These are phyloP conservation scores for Lathyrus oleraceus DNA, from an alignment of 306 rosid genomes.

Conservation along the genomic window DNA sequence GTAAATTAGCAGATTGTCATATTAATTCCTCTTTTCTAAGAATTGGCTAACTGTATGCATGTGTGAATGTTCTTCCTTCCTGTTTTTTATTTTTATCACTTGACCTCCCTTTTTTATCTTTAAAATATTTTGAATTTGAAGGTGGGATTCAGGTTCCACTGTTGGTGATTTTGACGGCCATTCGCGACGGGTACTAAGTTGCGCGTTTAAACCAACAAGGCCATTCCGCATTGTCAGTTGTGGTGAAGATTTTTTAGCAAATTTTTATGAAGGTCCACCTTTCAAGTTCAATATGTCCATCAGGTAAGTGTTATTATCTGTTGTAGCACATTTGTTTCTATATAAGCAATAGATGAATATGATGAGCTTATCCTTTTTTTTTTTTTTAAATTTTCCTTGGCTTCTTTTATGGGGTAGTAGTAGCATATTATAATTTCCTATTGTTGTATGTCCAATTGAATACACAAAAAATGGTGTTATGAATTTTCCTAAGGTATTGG, in stretches of 20 bases:
- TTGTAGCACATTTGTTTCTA: slow-evolving; percentile 10
- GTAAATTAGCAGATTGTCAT: slow-evolving; percentile 4
- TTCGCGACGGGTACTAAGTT: slow-evolving; percentile 83
- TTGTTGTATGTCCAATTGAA: background rate
- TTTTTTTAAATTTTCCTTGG: background rate
- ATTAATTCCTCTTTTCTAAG: slow-evolving; percentile 4
- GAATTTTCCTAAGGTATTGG: background rate
- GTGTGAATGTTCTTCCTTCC: slow-evolving; percentile 12
- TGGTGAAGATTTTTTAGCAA: slow-evolving; percentile 90
- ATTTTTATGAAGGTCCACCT: slow-evolving; percentile 95
- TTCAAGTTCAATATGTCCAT: slow-evolving; percentile 81
- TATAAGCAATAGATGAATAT: background rate
- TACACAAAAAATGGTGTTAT: background rate
- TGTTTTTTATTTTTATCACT: background rate
- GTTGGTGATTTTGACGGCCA: slow-evolving; percentile 99
- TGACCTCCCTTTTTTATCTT: slow-evolving; percentile 6
- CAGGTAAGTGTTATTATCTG: slow-evolving; percentile 54
- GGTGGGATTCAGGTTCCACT: slow-evolving; percentile 98
- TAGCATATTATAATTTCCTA: slow-evolving; percentile 10
- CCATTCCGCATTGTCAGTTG: slow-evolving; percentile 92
- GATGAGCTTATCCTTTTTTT: slow-evolving; percentile 8
- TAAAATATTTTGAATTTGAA: slow-evolving; percentile 31
- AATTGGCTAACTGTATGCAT: background rate
- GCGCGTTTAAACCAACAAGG: slow-evolving; percentile 87
- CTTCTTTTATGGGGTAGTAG: background rate